Evolutionary conservation across 371 early-diverging fungal species (phyloP).

Genomic region (Apophysomyces trapeziformis): DNA sequence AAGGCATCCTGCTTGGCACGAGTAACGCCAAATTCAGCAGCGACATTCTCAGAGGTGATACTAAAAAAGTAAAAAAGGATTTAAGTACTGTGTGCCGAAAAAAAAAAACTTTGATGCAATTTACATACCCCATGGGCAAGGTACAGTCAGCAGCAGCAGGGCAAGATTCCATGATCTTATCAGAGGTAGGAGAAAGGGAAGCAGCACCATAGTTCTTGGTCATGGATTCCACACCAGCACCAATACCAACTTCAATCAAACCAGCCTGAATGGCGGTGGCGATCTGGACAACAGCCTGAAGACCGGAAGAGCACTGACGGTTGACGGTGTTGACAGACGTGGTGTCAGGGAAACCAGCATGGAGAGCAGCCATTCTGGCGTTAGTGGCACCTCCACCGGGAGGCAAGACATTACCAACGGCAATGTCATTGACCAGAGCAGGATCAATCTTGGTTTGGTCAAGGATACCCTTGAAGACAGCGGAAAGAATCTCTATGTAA

Average conservation of each 20-base stretch:
- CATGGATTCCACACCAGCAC: slow-evolving; percentile 99
- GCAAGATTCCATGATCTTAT: slow-evolving; percentile 69
- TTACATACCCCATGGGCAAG: slow-evolving; percentile 81
- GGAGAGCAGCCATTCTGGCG: slow-evolving; percentile 94
- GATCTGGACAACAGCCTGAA: slow-evolving; percentile 92
- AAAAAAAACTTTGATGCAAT: background rate
- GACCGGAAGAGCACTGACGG: slow-evolving; percentile 97
- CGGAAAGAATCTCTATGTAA: slow-evolving; percentile 83
- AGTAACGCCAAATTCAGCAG: slow-evolving; percentile 79
- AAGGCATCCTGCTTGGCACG: slow-evolving; percentile 92
- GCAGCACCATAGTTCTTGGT: slow-evolving; percentile 86
- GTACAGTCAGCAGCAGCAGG: slow-evolving; percentile 83
- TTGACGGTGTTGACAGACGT: slow-evolving; percentile 90
- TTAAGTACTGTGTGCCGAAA: background rate
- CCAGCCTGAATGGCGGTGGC: slow-evolving; percentile 92
- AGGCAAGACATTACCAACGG: slow-evolving; percentile 93
- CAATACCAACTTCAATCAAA: slow-evolving; percentile 95
- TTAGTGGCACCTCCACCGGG: slow-evolving; percentile 94
- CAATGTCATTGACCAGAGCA: slow-evolving; percentile 89
- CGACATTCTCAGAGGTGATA: slow-evolving; percentile 97
- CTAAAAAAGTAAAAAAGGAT: slow-evolving; percentile 25
- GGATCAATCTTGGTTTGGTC: slow-evolving; percentile 88
- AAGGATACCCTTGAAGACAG: slow-evolving; percentile 81
- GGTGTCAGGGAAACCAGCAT: slow-evolving; percentile 92
- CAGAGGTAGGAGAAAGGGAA: slow-evolving; percentile 77